These are phyloP conservation scores for Recurvomyces mirabilis DNA, from an alignment of 495 filamentous ascomycete genomes.

Conservation along the genomic window DNA sequence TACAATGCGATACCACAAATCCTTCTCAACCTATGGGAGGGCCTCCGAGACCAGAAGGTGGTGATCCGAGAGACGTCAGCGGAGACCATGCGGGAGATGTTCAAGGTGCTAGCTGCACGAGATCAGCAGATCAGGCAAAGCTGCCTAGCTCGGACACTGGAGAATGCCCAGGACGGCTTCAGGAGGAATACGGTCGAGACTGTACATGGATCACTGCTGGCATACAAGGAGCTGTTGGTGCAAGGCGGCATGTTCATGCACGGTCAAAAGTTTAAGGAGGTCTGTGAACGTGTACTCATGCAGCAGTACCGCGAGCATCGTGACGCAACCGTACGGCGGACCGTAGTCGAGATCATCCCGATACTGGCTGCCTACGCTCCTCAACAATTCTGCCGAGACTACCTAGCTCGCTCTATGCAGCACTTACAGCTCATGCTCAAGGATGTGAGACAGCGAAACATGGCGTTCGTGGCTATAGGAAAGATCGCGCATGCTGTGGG, in stretches of 20 bases:
- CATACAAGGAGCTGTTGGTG: slow-evolving; percentile 77
- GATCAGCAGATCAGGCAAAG: slow-evolving; percentile 72
- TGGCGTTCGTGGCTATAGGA: slow-evolving; percentile 89
- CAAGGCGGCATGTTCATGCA: slow-evolving; percentile 99
- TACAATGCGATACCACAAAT: slow-evolving; percentile 84
- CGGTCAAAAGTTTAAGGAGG: slow-evolving; percentile 54
- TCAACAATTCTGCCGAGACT: slow-evolving; percentile 65
- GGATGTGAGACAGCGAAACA: slow-evolving; percentile 82
- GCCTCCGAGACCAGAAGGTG: slow-evolving; percentile 74
- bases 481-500: slow-evolving; percentile 93
- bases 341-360: slow-evolving; percentile 81
- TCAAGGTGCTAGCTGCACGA: slow-evolving; percentile 83
- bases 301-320: slow-evolving; percentile 75
- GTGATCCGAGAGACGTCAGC: slow-evolving; percentile 85
- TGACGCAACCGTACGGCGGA: slow-evolving; percentile 72
- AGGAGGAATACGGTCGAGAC: slow-evolving; percentile 67
- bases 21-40: slow-evolving; percentile 91
- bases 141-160: slow-evolving; percentile 79
- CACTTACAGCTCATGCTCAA: slow-evolving; percentile 92
- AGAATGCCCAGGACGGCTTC: slow-evolving; percentile 68
- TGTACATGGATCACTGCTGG: slow-evolving; percentile 83
- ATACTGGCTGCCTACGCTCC: slow-evolving; percentile 88
- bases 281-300: slow-evolving; percentile 73
- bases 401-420: slow-evolving; percentile 93
- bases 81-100: slow-evolving; percentile 82